These are phyloP conservation scores for Pythium sp. DNA, from an alignment of 352 stramenopile species.

Conservation along the genomic window DNA sequence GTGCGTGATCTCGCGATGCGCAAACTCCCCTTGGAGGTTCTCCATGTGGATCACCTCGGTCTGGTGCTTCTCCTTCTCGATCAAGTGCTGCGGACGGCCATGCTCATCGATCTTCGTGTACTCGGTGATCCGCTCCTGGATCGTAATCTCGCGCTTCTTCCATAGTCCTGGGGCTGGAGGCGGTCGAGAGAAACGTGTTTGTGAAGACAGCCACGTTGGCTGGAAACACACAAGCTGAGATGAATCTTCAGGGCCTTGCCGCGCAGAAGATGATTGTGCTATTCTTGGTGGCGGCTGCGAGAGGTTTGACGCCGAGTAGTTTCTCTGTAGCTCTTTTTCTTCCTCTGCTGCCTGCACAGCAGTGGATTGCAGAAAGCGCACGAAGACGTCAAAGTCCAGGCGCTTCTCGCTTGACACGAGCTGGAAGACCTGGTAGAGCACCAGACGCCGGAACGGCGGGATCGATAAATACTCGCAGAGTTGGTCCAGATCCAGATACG, in stretches of 20 bases:
- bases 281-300: conserved; percentile 22
- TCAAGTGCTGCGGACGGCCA: conserved; percentile 62
- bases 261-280: not conserved
- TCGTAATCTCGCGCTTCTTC: conserved; percentile 87
- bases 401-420: conserved; percentile 31
- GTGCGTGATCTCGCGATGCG: conserved; percentile 82
- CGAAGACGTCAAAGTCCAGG: conserved; percentile 54
- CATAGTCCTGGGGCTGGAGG: conserved; percentile 67
- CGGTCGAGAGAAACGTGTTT: conserved; percentile 32
- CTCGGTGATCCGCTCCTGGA: conserved; percentile 84
- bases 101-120: conserved; percentile 89
- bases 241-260: not conserved
- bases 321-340: conserved; percentile 32
- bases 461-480: conserved; percentile 75
- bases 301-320: conserved; percentile 13
- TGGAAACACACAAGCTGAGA: conserved; percentile 45
- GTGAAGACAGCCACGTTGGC: conserved; percentile 32
- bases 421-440: conserved; percentile 55
- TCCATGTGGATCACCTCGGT: conserved; percentile 87
- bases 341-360: conserved; percentile 43
- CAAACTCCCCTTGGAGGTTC: conserved; percentile 71
- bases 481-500: conserved; percentile 51
- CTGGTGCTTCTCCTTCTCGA: conserved; percentile 85
- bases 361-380: conserved; percentile 65
- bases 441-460: conserved; percentile 53